These are phyloP conservation scores for Ceratobasidium sp. DNA, from an alignment of 1,284 basidiomycete species.

Conservation along the genomic window DNA sequence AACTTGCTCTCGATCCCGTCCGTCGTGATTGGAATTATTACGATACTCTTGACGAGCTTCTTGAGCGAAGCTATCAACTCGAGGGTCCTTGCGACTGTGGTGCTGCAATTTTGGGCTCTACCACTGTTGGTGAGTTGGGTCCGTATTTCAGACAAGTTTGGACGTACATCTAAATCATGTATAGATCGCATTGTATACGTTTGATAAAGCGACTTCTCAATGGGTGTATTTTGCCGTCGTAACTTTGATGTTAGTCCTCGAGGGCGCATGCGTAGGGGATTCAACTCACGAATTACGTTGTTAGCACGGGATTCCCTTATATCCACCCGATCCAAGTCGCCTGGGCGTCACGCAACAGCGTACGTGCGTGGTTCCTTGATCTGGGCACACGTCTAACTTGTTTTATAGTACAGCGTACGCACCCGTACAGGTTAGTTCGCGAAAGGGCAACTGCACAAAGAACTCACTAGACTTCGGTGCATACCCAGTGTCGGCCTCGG, in stretches of 20 bases:
- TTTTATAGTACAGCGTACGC: constrained; percentile 31
- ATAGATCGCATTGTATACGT: constrained; percentile 33
- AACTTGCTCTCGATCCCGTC: constrained; percentile 52
- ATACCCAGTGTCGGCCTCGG: constrained; percentile 22
- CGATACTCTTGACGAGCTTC: constrained; percentile 25
- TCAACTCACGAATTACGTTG: neutral
- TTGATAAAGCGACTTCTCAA: constrained; percentile 11
- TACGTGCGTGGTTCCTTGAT: neutral
- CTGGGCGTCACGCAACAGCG: constrained; percentile 28
- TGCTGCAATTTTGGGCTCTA: constrained; percentile 38
- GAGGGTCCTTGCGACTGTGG: constrained; percentile 18
- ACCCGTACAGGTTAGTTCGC: constrained; percentile 26
- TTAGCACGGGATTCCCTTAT: constrained; percentile 30
- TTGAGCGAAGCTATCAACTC: constrained; percentile 40
- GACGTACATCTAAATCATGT: neutral
- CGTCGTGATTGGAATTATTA: constrained; percentile 47
- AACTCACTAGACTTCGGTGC: neutral
- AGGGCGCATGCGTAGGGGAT: neutral
- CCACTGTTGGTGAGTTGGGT: constrained; percentile 29
- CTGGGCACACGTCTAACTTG: neutral
- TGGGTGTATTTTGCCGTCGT: constrained; percentile 44
- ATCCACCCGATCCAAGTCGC: constrained; percentile 37
- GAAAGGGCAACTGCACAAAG: neutral
- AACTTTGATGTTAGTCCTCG: constrained; percentile 29
- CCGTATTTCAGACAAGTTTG: constrained; percentile 1